Base-by-base conservation (phyloP, 345 rosid species). In the Nephelium lappaceum region DNA sequence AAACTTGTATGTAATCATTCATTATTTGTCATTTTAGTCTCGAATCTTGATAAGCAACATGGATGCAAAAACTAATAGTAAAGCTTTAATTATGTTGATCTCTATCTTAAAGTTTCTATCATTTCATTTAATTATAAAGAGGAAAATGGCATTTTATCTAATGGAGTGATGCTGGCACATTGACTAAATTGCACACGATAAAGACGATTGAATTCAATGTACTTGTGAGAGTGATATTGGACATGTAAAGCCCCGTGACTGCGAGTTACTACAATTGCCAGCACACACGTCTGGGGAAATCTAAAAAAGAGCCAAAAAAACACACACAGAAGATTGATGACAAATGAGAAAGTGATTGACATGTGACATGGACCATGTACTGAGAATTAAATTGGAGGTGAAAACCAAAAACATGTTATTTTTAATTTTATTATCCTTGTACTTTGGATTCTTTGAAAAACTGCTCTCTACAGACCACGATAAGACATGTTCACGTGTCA, bases 401-500 rank as follows among this genome's bases (percentile, higher is more conserved):
- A 31, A 49, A 49, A 49, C 55, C 55, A 49, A 49, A 49, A 49
- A 4, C 55, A 14, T 49, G 0, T 6, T 49, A 10, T 47, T 3
- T 31, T 31, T 31, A 31, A 11, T 49, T 49, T 49, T 3, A 0
- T 49, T 11, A 14, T 4, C n/a, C 9, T 31, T 25, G 49, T 67
- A 67, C 71, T 16, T 67, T n/a, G 51, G 71, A 67, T 67, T 67
- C 71, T 67, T 41, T 36, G 12, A 27, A 12, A 7, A 25, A 49
- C 15, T 49, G 3, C 53, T 14, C 53, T 49, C 18, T 8, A 11
- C 0, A 11, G 18, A 3, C 53, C 53, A 57, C 3, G 9, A 57
- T 58, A 58, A 27, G 69, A 11, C 76, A 51, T 18, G 15, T 75
- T 69, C 83, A 80, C 79, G 72, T 69, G 83, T 7, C 27, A 3